phyloP scores from a whole-genome alignment of 805 yeast species.

The Candida adriatica region DNA sequence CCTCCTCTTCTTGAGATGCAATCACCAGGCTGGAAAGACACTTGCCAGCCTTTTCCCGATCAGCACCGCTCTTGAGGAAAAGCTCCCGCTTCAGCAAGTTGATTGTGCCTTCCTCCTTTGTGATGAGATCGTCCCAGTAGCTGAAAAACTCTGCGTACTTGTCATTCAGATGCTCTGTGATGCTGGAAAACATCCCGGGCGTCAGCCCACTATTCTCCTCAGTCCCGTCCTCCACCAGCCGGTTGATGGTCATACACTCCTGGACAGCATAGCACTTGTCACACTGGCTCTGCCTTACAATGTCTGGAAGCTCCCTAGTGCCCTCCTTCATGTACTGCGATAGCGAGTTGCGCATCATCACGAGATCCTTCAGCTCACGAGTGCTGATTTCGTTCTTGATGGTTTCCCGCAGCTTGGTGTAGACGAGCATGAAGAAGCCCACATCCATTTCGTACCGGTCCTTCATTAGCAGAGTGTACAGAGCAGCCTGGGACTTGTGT shows the following conservation, averaged over 20 bases:
- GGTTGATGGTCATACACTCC: conserved; percentile 61
- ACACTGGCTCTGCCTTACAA: conserved; percentile 46
- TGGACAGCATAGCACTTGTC: conserved; percentile 51
- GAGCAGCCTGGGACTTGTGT: conserved; percentile 81
- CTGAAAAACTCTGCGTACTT: conserved; percentile 49
- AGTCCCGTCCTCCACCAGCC: conserved; percentile 51
- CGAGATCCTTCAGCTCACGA: conserved; percentile 57
- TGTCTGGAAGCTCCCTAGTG: conserved; percentile 44
- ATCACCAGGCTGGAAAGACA: conserved; percentile 48
- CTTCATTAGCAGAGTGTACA: conserved; percentile 70
- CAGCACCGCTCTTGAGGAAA: conserved; percentile 44
- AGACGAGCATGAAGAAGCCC: conserved; percentile 60
- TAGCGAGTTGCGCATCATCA: conserved; percentile 66
- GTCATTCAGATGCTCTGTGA: conserved; percentile 45
- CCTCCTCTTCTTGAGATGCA: conserved; percentile 18
- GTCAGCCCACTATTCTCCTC: conserved; percentile 48
- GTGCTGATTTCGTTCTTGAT: conserved; percentile 45
- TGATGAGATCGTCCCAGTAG: conserved; percentile 68
- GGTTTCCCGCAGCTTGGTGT: conserved; percentile 56
- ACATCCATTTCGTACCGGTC: conserved; percentile 75
- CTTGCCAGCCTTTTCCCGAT: conserved; percentile 57
- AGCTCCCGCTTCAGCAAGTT: conserved; percentile 49
- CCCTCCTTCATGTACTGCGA: conserved; percentile 52
- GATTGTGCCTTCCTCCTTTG: conserved; percentile 63
- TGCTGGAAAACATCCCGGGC: conserved; percentile 36